Base-by-base conservation (phyloP, 1,284 basidiomycete genomes). In the Fomitopsis schrenkii region DNA sequence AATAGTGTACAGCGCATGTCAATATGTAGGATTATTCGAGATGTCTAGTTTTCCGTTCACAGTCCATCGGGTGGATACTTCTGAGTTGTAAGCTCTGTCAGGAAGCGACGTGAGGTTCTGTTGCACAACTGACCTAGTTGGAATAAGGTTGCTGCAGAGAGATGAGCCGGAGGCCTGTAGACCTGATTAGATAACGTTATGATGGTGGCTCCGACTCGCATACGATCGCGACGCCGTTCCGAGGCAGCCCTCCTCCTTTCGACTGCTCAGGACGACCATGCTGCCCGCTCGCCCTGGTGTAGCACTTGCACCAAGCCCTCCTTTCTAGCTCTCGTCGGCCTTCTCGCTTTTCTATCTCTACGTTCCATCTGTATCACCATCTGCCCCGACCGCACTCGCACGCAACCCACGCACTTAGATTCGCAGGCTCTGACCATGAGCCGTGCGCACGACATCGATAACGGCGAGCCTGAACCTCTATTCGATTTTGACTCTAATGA, bases 401-500 rank as follows among this genome's bases (percentile, higher is more conserved):
- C 52, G 36, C 52, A 22, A 28, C 28, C 28, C 62, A 53, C 38
- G 44, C 22, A 55, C 70, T 67, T 62, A 69, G 67, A 72, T 68
- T 52, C 57, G 67, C 66, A 59, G 58, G 54, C 68, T 73, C 71
- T 70, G 67, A 64, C 68, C 76, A 83, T 82, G 81, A 77, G 76
- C 76, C 72, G 57, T 30, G 65, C 65, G 63, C 75, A 75, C 74
- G 75, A 75, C 73, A 81, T 83, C 80, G 82, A 86, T 83, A 81
- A 80, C 79, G 78, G 81, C 61, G 78, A 80, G 64, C 70, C 77
- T 55, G 79, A 80, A 63, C 70, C 77, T 55, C 70, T 84, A 70
- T 82, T 83, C 70, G 75, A 79, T 64, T 82, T 85, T 69, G 82
- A 83, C 67, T 70, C 77, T 59, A 80, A 75, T 75, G 80, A 83